Evolutionary conservation across 768 basidiomycete genomes (phyloP), one percentile per base, ranked within the genome.

Genomic region (Tylopilus felleus): DNA sequence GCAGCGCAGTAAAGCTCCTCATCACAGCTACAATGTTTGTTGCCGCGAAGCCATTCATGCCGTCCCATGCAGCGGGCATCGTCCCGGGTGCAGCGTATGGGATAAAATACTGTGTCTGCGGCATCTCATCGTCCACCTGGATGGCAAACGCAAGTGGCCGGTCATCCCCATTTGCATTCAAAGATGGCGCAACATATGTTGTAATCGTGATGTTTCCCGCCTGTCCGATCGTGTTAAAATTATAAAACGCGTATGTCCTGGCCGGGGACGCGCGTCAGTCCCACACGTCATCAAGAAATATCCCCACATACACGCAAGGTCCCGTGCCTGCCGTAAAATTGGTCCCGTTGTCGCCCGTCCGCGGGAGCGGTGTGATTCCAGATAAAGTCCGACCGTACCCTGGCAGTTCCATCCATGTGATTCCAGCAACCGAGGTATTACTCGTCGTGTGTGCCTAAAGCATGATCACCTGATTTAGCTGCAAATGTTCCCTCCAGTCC

Each of bases 321-420:
- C 86, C 86, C 7, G 74, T 63, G n/a, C 86, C 86, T 28, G 77
- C 76, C 9, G 79, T 75, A 68, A 33, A 51, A 29, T 16, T 33
- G 13, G 13, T 33, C 13, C 33, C 33, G 9, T 33, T 33, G 13
- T 33, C 33, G 9, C 33, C 33, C 14, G 9, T 33, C 14, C 33
- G 33, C 14, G 33, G 33, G 33, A 77, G 77, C 14, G 84, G 83
- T 4, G 81, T 83, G 25, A 90, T 73, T 10, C 76, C 86, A 80
- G 68, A 49, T 8, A 33, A 9, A 17, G 38, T 40, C 21, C 28
- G 40, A 41, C 49, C 29, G 16, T 84, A 79, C 1, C 80, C 80
- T 16, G 33, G 33, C 3, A 33, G 33, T 14, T 33, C 33, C 2
- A 81, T 82, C 78, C 85, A 88, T 7, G 76, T 67, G 45, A 84